These are phyloP conservation scores for Musa troglodytarum DNA, from an alignment of 176 grass and related monocot species.

Conservation along the genomic window DNA sequence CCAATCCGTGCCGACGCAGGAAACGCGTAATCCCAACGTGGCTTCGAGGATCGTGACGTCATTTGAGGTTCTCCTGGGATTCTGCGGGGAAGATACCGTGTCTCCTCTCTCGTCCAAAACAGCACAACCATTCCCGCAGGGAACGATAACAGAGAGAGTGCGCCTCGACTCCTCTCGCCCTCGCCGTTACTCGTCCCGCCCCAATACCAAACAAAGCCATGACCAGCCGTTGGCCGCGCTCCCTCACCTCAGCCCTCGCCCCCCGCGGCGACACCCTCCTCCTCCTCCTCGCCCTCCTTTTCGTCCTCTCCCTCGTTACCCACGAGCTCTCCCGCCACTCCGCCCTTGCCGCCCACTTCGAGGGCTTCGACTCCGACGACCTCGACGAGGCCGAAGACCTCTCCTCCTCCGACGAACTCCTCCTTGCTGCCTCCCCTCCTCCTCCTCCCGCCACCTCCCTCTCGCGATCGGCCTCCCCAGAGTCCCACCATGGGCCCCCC, in stretches of 20 bases:
- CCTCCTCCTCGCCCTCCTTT: constrained; percentile 14
- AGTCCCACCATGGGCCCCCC: constrained; percentile 31
- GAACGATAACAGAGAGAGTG: background rate
- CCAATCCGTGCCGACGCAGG: background rate
- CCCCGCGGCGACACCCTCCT: constrained; percentile 50
- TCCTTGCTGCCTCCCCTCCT: constrained; percentile 27
- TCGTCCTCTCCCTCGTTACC: constrained; percentile 35
- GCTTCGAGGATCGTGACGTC: background rate
- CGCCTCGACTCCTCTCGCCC: background rate
- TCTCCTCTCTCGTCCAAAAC: background rate
- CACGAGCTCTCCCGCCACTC: constrained; percentile 40
- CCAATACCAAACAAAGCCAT: background rate
- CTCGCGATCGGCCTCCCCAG: constrained; percentile 8
- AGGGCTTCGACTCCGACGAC: constrained; percentile 83
- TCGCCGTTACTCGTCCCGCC: background rate
- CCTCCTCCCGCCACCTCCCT: constrained; percentile 22
- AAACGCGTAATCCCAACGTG: background rate
- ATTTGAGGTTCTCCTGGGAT: background rate
- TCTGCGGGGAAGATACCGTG: background rate
- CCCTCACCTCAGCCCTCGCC: background rate
- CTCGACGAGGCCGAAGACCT: constrained; percentile 32
- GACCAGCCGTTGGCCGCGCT: constrained; percentile 3
- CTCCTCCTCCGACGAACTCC: constrained; percentile 33
- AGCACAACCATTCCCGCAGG: background rate
- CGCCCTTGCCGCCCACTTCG: constrained; percentile 51